Evolutionary conservation across 345 rosid genomes (phyloP).

Genomic region (Gossypium ekmanianum): DNA sequence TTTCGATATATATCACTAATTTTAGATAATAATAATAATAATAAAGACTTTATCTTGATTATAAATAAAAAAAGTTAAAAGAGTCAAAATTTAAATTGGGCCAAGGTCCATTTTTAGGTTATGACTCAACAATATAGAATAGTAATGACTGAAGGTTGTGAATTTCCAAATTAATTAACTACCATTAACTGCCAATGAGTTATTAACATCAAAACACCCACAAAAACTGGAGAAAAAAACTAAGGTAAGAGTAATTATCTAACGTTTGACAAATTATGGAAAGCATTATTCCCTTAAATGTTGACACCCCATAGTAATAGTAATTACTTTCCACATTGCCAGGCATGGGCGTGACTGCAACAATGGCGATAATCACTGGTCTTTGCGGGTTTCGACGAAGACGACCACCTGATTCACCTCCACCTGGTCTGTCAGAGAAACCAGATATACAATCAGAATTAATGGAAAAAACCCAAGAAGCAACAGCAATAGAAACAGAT

Average conservation of each 20-base stretch:
- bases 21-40: no score
- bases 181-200: conserved; percentile 7
- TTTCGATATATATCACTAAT: no score
- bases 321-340: conserved; percentile 19
- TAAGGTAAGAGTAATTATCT: neutral
- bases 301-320: conserved; percentile 6
- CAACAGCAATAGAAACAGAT: neutral
- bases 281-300: conserved; percentile 29
- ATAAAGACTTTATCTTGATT: neutral
- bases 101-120: neutral
- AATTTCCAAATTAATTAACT: neutral
- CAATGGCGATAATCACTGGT: conserved; percentile 32
- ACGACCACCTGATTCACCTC: conserved; percentile 2
- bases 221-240: neutral
- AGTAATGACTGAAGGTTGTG: neutral
- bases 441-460: neutral
- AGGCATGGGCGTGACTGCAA: conserved; percentile 32
- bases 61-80: neutral
- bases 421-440: neutral
- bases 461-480: neutral
- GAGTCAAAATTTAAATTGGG: neutral
- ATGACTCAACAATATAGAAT: neutral
- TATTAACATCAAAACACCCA: conserved; percentile 4
- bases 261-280: conserved; percentile 20
- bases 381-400: conserved; percentile 44